phyloP scores from a whole-genome alignment of 2,329 filamentous ascomycete genomes.

The Colletotrichum sp. region DNA sequence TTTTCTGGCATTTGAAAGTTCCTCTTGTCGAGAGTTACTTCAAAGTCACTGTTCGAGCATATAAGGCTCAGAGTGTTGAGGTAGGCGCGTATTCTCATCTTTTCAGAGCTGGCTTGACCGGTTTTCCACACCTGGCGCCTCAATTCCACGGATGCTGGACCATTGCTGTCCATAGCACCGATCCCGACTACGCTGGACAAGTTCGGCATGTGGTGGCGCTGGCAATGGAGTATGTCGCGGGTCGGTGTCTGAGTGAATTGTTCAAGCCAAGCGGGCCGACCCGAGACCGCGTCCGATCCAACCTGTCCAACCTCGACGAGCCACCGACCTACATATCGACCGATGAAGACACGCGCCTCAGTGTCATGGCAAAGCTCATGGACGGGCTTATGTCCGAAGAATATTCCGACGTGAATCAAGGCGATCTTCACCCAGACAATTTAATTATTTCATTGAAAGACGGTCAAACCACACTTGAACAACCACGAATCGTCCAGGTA shows the following conservation, averaged over 20 bases:
- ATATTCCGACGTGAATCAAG: not conserved
- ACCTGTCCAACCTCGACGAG: not conserved
- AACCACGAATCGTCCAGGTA: not conserved
- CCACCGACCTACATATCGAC: not conserved
- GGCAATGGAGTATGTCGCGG: not conserved
- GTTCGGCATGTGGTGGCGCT: not conserved
- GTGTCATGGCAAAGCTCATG: not conserved
- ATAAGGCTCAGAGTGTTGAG: not conserved
- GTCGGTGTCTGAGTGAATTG: not conserved
- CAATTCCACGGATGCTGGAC: not conserved
- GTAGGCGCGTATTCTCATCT: not conserved
- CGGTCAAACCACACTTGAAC: not conserved
- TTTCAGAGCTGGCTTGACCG: not conserved
- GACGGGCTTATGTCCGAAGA: not conserved
- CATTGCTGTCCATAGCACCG: not conserved
- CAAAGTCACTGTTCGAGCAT: not conserved
- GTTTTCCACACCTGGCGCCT: not conserved
- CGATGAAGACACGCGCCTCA: not conserved
- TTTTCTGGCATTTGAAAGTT: not conserved
- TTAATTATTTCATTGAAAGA: not conserved
- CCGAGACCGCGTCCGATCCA: not conserved
- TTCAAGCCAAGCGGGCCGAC: not conserved
- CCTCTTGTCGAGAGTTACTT: accelerated
- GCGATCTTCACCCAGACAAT: not conserved
- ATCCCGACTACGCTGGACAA: not conserved